A percentile compares a stretch with the other conserved stretches of the same genome.
These are phyloP conservation scores for Jatropha podagrica DNA, from an alignment of 441 rosid species.

Conservation along the genomic window DNA sequence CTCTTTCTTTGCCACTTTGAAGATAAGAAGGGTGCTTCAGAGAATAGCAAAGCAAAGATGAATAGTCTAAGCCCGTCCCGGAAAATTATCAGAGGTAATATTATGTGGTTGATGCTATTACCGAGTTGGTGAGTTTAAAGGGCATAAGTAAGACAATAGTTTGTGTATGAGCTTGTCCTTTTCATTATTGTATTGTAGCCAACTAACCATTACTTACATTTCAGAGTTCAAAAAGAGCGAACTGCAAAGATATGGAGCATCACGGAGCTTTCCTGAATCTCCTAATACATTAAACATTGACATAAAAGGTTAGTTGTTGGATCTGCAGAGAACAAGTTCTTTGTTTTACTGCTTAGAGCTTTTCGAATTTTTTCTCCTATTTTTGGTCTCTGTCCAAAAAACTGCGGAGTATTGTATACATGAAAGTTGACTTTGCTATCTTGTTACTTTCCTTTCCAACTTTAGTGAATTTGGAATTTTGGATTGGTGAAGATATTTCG, in stretches of 20 bases:
- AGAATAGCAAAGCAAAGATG: slow-evolving; percentile 27
- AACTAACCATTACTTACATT: slow-evolving; percentile 15
- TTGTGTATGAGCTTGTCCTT: neutral
- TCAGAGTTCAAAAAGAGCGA: slow-evolving; percentile 63
- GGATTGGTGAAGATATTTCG: neutral
- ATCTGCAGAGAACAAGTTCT: neutral
- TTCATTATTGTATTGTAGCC: neutral
- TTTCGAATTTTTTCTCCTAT: neutral
- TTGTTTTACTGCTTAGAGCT: neutral
- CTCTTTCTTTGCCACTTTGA: slow-evolving; percentile 13
- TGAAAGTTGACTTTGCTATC: neutral
- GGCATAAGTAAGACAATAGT: neutral
- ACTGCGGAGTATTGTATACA: neutral
- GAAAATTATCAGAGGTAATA: slow-evolving; percentile 47
- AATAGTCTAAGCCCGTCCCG: slow-evolving; percentile 44
- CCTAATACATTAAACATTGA: slow-evolving; percentile 27
- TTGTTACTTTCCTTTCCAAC: neutral
- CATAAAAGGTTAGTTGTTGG: slow-evolving; percentile 36
- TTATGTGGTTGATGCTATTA: neutral
- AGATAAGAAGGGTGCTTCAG: slow-evolving; percentile 35
- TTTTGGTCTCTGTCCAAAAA: neutral
- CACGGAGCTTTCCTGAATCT: slow-evolving; percentile 22
- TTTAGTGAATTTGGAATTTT: neutral
- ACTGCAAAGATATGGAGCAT: slow-evolving; percentile 41
- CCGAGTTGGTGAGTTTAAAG: neutral